Percentiles rank a stretch among this genome's conserved stretches.
Conservation (phyloP, 257 asterid species). For the Solanum tarijense region DNA sequence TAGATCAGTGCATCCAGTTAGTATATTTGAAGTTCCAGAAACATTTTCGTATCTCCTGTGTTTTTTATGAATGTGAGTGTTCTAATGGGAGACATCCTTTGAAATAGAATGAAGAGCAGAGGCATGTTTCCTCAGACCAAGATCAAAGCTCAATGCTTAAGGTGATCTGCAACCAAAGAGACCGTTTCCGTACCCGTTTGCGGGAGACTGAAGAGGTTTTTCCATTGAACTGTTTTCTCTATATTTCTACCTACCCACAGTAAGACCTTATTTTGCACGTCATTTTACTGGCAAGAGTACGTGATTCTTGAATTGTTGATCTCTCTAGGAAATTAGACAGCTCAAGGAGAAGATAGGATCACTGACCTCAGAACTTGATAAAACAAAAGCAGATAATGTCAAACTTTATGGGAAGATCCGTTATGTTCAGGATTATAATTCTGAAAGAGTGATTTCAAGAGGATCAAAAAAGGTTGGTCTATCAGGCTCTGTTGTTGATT, state of each 20-base stretch:
- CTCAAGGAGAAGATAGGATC: conserved; percentile 82
- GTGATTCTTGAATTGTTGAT: conserved; percentile 7
- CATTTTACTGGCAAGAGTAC: not conserved
- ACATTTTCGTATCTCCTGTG: not conserved
- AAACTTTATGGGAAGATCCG: conserved; percentile 96
- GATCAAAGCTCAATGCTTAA: conserved; percentile 97
- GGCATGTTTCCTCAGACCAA: conserved; percentile 56
- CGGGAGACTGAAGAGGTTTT: conserved; percentile 96
- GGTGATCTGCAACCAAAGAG: conserved; percentile 99
- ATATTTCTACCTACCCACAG: not conserved
- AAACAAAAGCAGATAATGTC: conserved; percentile 94
- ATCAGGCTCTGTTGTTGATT: conserved; percentile 7
- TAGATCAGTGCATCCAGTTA: not conserved
- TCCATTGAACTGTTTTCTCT: not conserved
- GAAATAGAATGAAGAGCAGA: conserved; percentile 65
- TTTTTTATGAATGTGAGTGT: not conserved
- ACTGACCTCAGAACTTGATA: conserved; percentile 77
- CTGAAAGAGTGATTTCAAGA: conserved; percentile 91
- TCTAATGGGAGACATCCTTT: not conserved
- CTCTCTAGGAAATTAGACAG: conserved; percentile 76
- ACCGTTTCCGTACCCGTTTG: conserved; percentile 90
- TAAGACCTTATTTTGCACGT: not conserved
- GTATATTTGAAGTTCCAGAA: not conserved
- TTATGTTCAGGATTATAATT: conserved; percentile 93
- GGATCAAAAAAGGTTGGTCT: conserved; percentile 88